Percentiles rank a stretch among this genome's conserved stretches.
Conservation (phyloP, 305 asterid species). For the Vinca major region DNA sequence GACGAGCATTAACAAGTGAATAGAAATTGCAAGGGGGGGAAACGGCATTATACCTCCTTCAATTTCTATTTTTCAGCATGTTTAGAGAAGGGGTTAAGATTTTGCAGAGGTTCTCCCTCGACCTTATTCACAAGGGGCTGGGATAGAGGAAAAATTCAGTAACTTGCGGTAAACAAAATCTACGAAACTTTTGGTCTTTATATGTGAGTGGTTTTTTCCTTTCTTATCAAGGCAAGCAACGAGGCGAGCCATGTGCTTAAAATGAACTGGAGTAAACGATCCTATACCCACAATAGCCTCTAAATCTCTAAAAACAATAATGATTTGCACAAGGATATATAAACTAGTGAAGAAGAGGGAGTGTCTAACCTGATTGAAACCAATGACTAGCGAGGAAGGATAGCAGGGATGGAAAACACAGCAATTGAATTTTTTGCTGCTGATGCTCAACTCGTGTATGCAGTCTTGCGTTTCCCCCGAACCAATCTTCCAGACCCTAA, state of each 20-base stretch:
- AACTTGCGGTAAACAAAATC: not conserved
- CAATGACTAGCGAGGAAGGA: conserved; percentile 23
- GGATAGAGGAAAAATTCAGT: not conserved
- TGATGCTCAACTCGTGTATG: conserved; percentile 22
- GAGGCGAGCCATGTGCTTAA: not conserved
- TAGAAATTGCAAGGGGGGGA: not conserved
- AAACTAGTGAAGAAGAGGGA: not conserved
- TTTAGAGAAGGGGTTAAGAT: not conserved
- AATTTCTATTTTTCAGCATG: not conserved
- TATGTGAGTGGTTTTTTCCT: not conserved
- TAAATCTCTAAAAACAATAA: not conserved
- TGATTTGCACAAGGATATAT: not conserved
- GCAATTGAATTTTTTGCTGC: conserved; percentile 23
- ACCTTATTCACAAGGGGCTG: not conserved
- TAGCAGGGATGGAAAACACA: conserved; percentile 24
- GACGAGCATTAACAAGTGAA: not conserved
- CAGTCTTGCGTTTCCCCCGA: conserved; percentile 22
- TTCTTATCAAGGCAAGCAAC: too few species aligned
- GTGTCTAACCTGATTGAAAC: conserved; percentile 22
- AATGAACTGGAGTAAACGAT: not conserved
- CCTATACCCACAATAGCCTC: not conserved
- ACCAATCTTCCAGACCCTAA: conserved; percentile 29
- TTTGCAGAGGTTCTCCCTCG: not conserved
- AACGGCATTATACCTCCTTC: not conserved
- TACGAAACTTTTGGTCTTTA: not conserved